These are phyloP conservation scores for Brachypodium distachyon DNA, from an alignment of 202 grass and related monocot species.

Conservation along the genomic window DNA sequence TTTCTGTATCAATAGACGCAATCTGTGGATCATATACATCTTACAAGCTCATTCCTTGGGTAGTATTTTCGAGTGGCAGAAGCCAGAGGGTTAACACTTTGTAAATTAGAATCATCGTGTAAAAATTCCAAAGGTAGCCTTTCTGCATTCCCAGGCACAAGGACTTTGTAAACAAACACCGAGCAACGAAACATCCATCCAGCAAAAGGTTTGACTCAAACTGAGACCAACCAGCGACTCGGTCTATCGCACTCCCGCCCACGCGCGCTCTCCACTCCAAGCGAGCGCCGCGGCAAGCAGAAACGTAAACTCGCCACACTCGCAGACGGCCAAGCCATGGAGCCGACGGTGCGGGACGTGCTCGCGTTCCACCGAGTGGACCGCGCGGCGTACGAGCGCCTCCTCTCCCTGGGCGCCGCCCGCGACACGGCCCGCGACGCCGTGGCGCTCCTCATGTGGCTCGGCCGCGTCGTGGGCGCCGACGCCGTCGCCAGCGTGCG, in stretches of 20 bases:
- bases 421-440: slow-evolving; percentile 19
- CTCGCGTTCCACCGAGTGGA: slow-evolving; percentile 54
- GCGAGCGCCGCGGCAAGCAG: neutral
- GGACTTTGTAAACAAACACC: neutral
- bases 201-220: too few species aligned
- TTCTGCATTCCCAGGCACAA: neutral
- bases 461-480: slow-evolving; percentile 8
- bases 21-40: too few species aligned
- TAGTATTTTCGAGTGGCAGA: too few species aligned
- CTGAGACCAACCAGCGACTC: neutral
- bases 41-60: too few species aligned
- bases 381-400: slow-evolving; percentile 35
- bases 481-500: slow-evolving; percentile 29
- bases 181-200: neutral
- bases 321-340: slow-evolving; percentile 7
- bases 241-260: neutral
- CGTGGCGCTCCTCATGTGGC: slow-evolving; percentile 66
- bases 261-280: neutral
- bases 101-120: neutral
- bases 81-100: neutral
- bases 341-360: slow-evolving; percentile 36
- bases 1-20: too few species aligned
- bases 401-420: slow-evolving; percentile 8
- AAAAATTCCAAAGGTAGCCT: neutral
- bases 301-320: neutral